Conservation (phyloP, 768 basidiomycete species). For the Inosperma sp. region DNA sequence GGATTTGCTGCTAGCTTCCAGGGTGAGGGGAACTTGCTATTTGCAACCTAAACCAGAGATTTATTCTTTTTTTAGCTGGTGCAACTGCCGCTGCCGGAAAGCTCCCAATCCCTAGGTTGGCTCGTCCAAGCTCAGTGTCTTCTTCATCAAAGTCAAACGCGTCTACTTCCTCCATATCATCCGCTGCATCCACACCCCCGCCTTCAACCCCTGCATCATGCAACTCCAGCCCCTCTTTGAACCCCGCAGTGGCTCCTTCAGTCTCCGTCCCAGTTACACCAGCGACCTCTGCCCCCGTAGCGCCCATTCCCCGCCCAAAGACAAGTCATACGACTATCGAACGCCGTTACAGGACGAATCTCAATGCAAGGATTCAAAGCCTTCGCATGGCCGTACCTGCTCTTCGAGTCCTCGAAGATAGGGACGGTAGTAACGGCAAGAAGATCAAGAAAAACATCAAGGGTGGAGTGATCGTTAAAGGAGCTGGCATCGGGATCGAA, state of each 20-base stretch:
- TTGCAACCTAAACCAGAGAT: background rate
- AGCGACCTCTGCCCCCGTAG: constrained; percentile 7
- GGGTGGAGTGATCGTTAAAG: constrained; percentile 36
- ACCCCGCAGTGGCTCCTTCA: constrained; percentile 18
- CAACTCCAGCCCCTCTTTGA: too few species aligned
- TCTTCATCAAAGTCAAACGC: constrained; percentile 22
- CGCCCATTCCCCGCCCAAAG: constrained; percentile 50
- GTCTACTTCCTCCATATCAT: constrained; percentile 34
- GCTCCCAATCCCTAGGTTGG: constrained; percentile 38
- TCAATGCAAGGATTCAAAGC: constrained; percentile 81
- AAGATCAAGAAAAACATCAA: constrained; percentile 46
- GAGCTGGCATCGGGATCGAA: constrained; percentile 27
- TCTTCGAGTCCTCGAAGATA: constrained; percentile 69
- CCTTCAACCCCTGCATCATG: constrained; percentile 39
- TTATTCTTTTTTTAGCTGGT: constrained; percentile 7
- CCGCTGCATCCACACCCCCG: constrained; percentile 42
- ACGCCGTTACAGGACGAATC: constrained; percentile 81
- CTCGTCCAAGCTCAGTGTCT: constrained; percentile 20
- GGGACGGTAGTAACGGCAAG: constrained; percentile 41
- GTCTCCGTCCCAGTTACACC: constrained; percentile 14
- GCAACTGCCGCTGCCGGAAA: constrained; percentile 27
- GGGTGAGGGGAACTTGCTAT: constrained; percentile 23
- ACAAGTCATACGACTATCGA: constrained; percentile 90
- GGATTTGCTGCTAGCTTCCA: constrained; percentile 30
- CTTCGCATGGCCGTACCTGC: constrained; percentile 80